phyloP scores from a whole-genome alignment of 352 stramenopile genomes.

The Pythium scleroteichum region DNA sequence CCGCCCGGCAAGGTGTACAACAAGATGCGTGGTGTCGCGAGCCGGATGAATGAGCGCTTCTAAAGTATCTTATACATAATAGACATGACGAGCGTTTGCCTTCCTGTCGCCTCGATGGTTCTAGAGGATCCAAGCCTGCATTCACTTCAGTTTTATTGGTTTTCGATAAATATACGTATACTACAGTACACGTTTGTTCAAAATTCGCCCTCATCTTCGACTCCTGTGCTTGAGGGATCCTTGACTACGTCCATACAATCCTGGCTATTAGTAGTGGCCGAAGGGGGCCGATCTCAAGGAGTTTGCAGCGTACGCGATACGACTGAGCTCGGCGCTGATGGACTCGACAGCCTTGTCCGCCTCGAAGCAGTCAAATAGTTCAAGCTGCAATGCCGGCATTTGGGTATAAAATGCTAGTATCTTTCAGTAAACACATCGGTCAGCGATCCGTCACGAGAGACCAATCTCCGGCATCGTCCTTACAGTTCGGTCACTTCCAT shows the following conservation, averaged over 20 bases:
- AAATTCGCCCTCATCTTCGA: slow-evolving; percentile 8
- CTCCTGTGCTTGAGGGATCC: slow-evolving; percentile 2
- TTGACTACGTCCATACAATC: slow-evolving; percentile 17
- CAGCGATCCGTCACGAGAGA: background rate
- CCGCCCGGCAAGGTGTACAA: slow-evolving; percentile 99
- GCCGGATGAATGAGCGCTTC: slow-evolving; percentile 97
- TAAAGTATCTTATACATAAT: slow-evolving; percentile 42
- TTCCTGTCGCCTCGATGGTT: background rate
- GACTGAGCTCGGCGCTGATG: slow-evolving; percentile 72
- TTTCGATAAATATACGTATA: slow-evolving; percentile 69
- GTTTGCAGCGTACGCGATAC: slow-evolving; percentile 52
- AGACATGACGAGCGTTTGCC: slow-evolving; percentile 1
- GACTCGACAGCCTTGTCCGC: slow-evolving; percentile 75
- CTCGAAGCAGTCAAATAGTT: slow-evolving; percentile 80
- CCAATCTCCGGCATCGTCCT: background rate
- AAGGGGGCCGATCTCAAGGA: slow-evolving; percentile 4
- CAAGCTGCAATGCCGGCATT: slow-evolving; percentile 72
- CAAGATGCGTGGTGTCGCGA: slow-evolving; percentile 99
- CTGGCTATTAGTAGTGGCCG: slow-evolving; percentile 31
- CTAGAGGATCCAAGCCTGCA: background rate
- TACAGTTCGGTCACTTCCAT: slow-evolving; percentile 71
- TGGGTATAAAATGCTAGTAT: slow-evolving; percentile 88
- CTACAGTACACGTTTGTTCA: slow-evolving; percentile 16
- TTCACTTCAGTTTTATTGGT: slow-evolving; percentile 13
- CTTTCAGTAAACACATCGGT: slow-evolving; percentile 28